A percentile compares a stretch with the other conserved stretches of the same genome.
phyloP scores from a whole-genome alignment of 2,329 filamentous ascomycete genomes.

The Calonectria ilicicola region DNA sequence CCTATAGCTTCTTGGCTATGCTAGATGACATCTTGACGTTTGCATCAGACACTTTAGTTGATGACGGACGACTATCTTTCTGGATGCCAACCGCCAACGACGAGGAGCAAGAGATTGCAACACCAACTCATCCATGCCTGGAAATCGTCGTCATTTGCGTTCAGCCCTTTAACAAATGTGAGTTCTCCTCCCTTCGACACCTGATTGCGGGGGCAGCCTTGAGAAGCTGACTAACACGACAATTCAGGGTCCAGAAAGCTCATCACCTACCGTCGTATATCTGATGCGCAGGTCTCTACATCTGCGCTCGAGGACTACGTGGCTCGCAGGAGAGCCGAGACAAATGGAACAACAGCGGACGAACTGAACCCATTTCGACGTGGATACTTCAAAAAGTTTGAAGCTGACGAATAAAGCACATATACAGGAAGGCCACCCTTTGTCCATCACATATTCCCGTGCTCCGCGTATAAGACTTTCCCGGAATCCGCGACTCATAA shows the following conservation, averaged over 20 bases:
- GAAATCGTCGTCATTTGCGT: constrained; percentile 81
- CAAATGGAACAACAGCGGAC: constrained; percentile 63
- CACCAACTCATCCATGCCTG: constrained; percentile 82
- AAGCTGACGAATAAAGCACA: constrained; percentile 46
- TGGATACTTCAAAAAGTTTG: constrained; percentile 69
- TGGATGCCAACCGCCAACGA: constrained; percentile 97
- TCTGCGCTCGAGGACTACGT: constrained; percentile 53
- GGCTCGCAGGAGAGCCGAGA: constrained; percentile 44
- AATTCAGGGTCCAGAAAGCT: constrained; percentile 83
- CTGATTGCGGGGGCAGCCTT: background rate
- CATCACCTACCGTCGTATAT: constrained; percentile 83
- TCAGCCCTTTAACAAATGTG: constrained; percentile 92
- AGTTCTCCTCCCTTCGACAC: constrained; percentile 37
- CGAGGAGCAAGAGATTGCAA: constrained; percentile 78
- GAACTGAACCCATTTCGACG: constrained; percentile 72
- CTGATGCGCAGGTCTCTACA: constrained; percentile 66
- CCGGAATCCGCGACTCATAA: constrained; percentile 29
- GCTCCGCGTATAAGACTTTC: constrained; percentile 34
- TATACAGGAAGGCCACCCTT: constrained; percentile 35
- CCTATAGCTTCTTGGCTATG: constrained; percentile 93
- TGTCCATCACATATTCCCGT: constrained; percentile 39
- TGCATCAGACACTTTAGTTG: constrained; percentile 79
- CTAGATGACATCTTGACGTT: constrained; percentile 91
- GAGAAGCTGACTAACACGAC: constrained; percentile 21
- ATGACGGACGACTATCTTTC: constrained; percentile 84